phyloP scores from a whole-genome alignment of 2,329 filamentous ascomycete genomes.

The Magnaporthiopsis poae region DNA sequence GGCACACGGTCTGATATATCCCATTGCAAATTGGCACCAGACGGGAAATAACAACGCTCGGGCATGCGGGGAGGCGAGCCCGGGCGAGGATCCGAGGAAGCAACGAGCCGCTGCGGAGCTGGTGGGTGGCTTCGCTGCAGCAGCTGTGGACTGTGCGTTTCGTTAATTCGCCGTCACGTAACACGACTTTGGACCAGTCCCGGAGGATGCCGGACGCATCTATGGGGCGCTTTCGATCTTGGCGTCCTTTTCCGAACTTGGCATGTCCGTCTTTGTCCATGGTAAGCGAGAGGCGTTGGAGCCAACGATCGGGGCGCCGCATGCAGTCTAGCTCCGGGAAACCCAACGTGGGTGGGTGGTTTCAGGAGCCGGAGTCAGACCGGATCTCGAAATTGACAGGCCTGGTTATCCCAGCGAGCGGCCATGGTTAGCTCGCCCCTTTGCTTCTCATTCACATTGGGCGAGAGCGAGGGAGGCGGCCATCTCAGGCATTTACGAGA shows the following conservation, averaged over 20 bases:
- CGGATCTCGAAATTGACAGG: too few species aligned
- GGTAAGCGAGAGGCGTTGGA: constrained; percentile 1
- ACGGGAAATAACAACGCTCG: background rate
- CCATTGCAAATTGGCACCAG: background rate
- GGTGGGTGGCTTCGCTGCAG: background rate
- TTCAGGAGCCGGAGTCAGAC: too few species aligned
- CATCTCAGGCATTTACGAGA: too few species aligned
- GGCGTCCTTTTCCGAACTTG: background rate
- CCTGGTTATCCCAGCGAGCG: too few species aligned
- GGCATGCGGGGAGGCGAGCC: too few species aligned
- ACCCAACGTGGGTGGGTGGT: too few species aligned
- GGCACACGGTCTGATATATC: background rate
- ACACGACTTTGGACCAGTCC: background rate
- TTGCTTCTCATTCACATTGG: too few species aligned
- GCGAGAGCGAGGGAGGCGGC: too few species aligned
- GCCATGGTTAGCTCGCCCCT: too few species aligned
- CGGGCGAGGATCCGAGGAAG: background rate
- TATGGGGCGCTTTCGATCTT: background rate
- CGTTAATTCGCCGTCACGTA: background rate
- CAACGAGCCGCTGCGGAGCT: background rate
- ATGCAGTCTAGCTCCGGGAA: background rate
- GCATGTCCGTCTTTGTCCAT: constrained; percentile 1
- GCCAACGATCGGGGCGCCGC: background rate
- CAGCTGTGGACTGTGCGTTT: background rate
- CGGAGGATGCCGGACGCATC: background rate